Evolutionary conservation across 2,329 filamentous ascomycete genomes (phyloP), one percentile per base, ranked within the genome.

Genomic region (Podosphaera xanthii): DNA sequence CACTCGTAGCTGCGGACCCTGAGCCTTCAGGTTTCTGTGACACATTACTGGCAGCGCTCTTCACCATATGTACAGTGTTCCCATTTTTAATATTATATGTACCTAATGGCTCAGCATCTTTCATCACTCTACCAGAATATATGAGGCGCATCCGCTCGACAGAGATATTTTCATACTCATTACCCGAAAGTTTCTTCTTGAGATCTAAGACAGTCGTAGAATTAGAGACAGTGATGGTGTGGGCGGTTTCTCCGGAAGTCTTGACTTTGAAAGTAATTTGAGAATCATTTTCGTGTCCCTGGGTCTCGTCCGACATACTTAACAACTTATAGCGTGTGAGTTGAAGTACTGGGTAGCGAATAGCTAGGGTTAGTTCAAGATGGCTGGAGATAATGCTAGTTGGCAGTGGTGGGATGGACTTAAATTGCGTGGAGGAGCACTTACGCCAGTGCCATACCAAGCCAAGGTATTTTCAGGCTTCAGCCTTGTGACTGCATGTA

Each of bases 251-350:
- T 66, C 83, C 85, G n/a, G 88, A 90, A n/a, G 87, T 87, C 76
- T 97, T 98, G 73, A 98, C 84, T 74, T 89, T 92, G 80, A 98
- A 97, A 71, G 87, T 94, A 74, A 98, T 75, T 67, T 90, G 83
- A 67, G 83, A 74, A 68, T 90, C 87, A 67, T 48, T 36, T 33
- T 58, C 57, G 2, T 35, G 22, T n/a, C 33, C 8, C 8, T 33
- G 30, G 31, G 48, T 58, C 31, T 50, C 44, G 34, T 53, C 57
- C 34, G 54, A 44, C 54, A 57, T 57, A 22, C 30, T 57, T 22
- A 22, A 22, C 22, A 22, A 22, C 22, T 22, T 22, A 22, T 22
- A 22, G 22, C 1, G 22, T 22, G 22, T 22, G 22, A 22, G 22
- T 22, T 22, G 22, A 22, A 22, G 22, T 22, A 22, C 22, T 22